Evolutionary conservation across 192 early-diverging fungal genomes (phyloP).

Genomic region (Phlyctochytrium planicorne): DNA sequence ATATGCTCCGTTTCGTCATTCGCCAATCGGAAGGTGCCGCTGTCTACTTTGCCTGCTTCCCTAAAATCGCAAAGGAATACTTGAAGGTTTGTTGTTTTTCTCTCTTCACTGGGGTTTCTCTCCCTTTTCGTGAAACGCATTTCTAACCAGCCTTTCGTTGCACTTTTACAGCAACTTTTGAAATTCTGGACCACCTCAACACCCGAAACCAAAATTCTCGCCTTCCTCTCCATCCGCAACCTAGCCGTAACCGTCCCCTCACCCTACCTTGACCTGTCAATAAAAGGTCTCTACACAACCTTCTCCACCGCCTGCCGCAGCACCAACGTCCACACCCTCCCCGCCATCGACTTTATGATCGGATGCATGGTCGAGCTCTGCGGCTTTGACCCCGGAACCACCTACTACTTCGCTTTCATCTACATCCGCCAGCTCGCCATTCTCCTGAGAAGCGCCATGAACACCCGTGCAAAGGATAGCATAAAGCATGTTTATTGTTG

Average conservation of each 20-base stretch:
- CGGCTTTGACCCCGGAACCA: constrained; percentile 70
- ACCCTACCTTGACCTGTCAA: constrained; percentile 61
- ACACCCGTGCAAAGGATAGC: constrained; percentile 77
- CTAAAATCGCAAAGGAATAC: constrained; percentile 78
- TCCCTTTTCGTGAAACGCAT: constrained; percentile 10
- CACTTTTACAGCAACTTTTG: constrained; percentile 49
- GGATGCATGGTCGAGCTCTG: constrained; percentile 90
- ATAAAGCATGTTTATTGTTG: constrained; percentile 94
- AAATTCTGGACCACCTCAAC: constrained; percentile 65
- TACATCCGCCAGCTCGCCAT: constrained; percentile 94
- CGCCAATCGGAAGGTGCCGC: constrained; percentile 75
- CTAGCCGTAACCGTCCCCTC: constrained; percentile 56
- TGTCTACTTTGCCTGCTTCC: constrained; percentile 80
- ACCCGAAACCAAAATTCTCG: constrained; percentile 65
- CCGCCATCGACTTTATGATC: constrained; percentile 85
- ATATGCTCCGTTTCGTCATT: constrained; percentile 82
- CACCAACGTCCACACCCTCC: constrained; percentile 78
- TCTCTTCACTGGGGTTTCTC: neutral
- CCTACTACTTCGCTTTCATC: constrained; percentile 92
- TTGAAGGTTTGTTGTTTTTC: constrained; percentile 57
- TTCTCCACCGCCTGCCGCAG: constrained; percentile 76
- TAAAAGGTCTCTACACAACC: constrained; percentile 80
- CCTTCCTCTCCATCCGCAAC: constrained; percentile 81
- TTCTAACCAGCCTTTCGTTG: neutral
- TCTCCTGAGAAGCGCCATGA: constrained; percentile 84